Evolutionary conservation across 257 asterid genomes (phyloP), one percentile per base, ranked within the genome.

Genomic region (Cruciata laevipes): DNA sequence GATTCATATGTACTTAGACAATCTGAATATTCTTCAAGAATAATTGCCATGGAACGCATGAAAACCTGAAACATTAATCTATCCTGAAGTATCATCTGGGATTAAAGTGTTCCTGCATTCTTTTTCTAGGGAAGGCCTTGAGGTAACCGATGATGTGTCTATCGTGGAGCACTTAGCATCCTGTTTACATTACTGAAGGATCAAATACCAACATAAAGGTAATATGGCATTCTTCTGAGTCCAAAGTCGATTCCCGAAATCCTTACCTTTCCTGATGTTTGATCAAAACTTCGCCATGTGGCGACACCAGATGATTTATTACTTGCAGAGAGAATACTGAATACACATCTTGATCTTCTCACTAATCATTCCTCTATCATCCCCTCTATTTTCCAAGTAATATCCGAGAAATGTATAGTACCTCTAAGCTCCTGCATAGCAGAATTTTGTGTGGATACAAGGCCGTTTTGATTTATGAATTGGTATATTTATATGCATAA

Each of bases 131-230:
- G 97, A 87, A 77, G 89, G 91, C 25, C 96, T 94, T 58, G 99
- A 94, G 87, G 99, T 94, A 20, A 90, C 99, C 1, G 99, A 94
- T 71, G 99, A 94, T 77, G 99, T 94, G 59, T 94, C 99, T 25
- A 90, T 94, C 3, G 96, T 94, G 69, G 97, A 94, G 86, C 84
- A 86, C 82, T 90, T 90, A 74, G 66, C 99, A 90, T 80, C 99
- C 96, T 5, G 99, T 90, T n/a, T 94, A 88, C 78, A 90, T 94
- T 38, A 88, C 99, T 3, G 84, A 88, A 75, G 99, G 97, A 78
- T 94, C 95, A 69, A 90, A 94, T 87, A 88, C 99, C 69, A 94
- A 94, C 83, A 90, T 94, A 79, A 94, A 94, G 99, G 99, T 93
- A 79, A 47, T 38, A 42, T 20, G 21, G 25, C 59, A 25, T 20